Conservation (phyloP, 768 basidiomycete species). For the Gymnopilus dilepis region DNA sequence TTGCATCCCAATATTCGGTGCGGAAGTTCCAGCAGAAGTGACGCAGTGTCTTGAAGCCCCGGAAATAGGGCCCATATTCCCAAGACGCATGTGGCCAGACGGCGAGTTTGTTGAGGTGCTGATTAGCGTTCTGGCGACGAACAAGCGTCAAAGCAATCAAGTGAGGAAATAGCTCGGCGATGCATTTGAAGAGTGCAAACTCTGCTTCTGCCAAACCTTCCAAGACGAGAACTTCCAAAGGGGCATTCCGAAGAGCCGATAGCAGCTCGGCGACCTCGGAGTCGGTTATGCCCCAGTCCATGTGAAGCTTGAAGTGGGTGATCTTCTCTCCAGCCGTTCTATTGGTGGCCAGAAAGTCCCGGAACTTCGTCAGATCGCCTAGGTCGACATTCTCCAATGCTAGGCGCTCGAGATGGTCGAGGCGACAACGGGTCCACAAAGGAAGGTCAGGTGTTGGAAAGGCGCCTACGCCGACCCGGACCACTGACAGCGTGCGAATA, state of each 20-base stretch:
- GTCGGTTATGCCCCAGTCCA: constrained; percentile 29
- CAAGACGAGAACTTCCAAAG: constrained; percentile 30
- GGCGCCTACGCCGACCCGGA: constrained; percentile 18
- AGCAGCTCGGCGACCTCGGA: constrained; percentile 20
- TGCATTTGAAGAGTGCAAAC: constrained; percentile 22
- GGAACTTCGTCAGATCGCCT: constrained; percentile 18
- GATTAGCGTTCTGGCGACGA: constrained; percentile 30
- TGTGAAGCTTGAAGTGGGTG: constrained; percentile 35
- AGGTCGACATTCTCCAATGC: constrained; percentile 28
- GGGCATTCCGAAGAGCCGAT: constrained; percentile 17
- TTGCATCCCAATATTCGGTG: constrained; percentile 31
- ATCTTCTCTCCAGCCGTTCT: constrained; percentile 10
- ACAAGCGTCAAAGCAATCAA: constrained; percentile 32
- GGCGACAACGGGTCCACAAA: constrained; percentile 24
- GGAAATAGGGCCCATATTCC: constrained; percentile 30
- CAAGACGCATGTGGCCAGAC: constrained; percentile 31
- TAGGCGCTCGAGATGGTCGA: constrained; percentile 28
- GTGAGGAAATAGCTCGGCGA: constrained; percentile 24
- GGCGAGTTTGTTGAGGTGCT: constrained; percentile 25
- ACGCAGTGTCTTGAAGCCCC: constrained; percentile 19
- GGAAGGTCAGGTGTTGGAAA: constrained; percentile 18
- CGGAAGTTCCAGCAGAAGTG: constrained; percentile 37
- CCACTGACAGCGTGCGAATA: constrained; percentile 28
- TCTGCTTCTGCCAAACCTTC: constrained; percentile 31
- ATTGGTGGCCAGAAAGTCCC: constrained; percentile 14